Evolutionary conservation across 2,329 filamentous ascomycete species (phyloP).

Genomic region (Colletotrichum gloeosporioides): DNA sequence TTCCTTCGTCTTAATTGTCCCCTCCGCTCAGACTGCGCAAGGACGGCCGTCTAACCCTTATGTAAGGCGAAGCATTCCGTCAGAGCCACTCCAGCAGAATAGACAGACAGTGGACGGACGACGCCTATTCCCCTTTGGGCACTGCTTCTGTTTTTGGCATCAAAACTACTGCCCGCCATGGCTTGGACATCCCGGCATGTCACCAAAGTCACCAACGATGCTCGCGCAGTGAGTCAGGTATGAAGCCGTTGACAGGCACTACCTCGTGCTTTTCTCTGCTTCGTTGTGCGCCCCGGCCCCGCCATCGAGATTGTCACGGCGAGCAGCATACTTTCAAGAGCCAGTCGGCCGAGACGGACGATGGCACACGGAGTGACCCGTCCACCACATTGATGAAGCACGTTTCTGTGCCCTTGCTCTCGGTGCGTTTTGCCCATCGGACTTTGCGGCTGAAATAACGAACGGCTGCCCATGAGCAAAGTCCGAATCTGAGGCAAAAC

Average conservation of each 20-base stretch:
- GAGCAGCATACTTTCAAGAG: background rate
- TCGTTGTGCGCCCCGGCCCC: background rate
- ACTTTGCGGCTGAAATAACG: background rate
- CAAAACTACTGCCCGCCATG: background rate
- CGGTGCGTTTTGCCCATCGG: background rate
- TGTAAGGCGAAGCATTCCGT: background rate
- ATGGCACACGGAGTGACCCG: background rate
- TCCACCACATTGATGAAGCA: background rate
- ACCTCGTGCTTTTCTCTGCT: background rate
- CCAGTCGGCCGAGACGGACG: background rate
- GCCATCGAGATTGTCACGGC: background rate
- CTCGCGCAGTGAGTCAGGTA: background rate
- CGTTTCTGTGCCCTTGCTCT: background rate
- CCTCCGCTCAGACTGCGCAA: background rate
- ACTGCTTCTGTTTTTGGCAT: slow-evolving; percentile 2
- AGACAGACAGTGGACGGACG: background rate
- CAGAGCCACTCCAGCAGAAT: background rate
- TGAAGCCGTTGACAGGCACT: background rate
- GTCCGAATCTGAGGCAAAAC: background rate
- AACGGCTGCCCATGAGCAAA: background rate
- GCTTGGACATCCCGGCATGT: background rate
- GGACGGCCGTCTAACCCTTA: background rate
- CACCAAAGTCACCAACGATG: background rate
- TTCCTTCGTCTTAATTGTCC: background rate
- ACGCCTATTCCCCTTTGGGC: background rate